Evolutionary conservation across 2,329 filamentous ascomycete genomes (phyloP).

Genomic region (Xylariaceae sp.): DNA sequence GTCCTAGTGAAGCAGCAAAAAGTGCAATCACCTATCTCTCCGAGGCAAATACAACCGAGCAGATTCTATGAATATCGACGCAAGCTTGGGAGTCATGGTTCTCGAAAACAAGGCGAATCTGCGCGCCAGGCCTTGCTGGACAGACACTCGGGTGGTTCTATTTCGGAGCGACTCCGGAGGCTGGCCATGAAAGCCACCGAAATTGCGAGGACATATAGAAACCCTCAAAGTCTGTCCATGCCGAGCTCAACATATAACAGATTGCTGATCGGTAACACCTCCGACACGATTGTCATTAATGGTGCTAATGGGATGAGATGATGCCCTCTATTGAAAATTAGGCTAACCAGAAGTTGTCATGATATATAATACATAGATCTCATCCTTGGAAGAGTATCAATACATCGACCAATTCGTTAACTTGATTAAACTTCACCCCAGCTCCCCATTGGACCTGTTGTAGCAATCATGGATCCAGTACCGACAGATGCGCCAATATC

Average conservation of each 20-base stretch:
- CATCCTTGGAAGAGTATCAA: conserved; percentile 8
- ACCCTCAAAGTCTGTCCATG: background rate
- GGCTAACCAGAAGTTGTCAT: conserved; percentile 8
- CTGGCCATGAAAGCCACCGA: conserved; percentile 23
- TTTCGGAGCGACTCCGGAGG: conserved; percentile 28
- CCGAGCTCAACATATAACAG: background rate
- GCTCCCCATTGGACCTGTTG: conserved; percentile 71
- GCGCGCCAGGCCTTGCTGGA: conserved; percentile 2
- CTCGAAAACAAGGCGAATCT: conserved; percentile 25
- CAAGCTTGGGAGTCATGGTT: conserved; percentile 16
- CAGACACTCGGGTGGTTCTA: conserved; percentile 12
- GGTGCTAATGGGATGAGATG: conserved; percentile 7
- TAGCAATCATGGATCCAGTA: conserved; percentile 73
- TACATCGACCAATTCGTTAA: conserved; percentile 11
- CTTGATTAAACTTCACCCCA: conserved; percentile 74
- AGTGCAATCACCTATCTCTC: background rate
- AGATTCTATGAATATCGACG: conserved; percentile 15
- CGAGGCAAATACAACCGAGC: background rate
- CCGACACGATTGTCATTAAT: conserved; percentile 4
- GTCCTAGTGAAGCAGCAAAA: conserved; percentile 3
- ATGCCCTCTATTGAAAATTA: conserved; percentile 11
- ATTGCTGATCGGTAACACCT: conserved; percentile 17
- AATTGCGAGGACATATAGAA: background rate
- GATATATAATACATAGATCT: conserved; percentile 28
- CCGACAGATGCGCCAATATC: conserved; percentile 83